Percentiles rank a stretch among this genome's conserved stretches.
These are phyloP conservation scores for Trapa incisa DNA, from an alignment of 345 rosid species.

Conservation along the genomic window DNA sequence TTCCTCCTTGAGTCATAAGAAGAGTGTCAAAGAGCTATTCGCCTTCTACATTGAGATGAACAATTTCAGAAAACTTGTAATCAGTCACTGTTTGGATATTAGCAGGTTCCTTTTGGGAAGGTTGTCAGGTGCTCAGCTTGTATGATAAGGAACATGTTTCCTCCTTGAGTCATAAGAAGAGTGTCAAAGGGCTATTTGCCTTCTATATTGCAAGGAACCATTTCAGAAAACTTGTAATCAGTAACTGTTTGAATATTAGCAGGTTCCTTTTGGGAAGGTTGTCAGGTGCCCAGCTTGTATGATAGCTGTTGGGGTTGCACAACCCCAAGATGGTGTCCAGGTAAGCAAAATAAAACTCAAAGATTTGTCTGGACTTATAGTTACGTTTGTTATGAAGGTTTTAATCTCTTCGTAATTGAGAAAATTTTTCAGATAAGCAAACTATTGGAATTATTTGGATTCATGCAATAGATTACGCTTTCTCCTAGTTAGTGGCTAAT, in stretches of 20 bases:
- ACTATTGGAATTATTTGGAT: not conserved
- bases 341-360: slow-evolving; percentile 17
- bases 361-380: not conserved
- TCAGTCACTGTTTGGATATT: slow-evolving; percentile 1
- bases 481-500: not conserved
- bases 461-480: not conserved
- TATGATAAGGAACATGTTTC: slow-evolving; percentile 18
- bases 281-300: slow-evolving; percentile 79
- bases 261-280: slow-evolving; percentile 95
- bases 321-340: slow-evolving; percentile 88
- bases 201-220: not conserved
- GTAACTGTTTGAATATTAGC: slow-evolving; percentile 7
- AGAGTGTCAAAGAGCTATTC: not conserved
- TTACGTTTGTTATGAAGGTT: not conserved
- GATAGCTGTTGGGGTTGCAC: slow-evolving; percentile 74
- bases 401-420: not conserved
- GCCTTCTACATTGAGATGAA: not conserved
- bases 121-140: slow-evolving; percentile 86
- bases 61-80: not conserved
- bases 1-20: not conserved
- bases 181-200: not conserved
- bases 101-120: slow-evolving; percentile 88
- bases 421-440: not conserved
- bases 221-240: not conserved
- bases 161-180: not conserved